Conservation (phyloP, 345 rosid genomes). For the Trapa incisa region DNA sequence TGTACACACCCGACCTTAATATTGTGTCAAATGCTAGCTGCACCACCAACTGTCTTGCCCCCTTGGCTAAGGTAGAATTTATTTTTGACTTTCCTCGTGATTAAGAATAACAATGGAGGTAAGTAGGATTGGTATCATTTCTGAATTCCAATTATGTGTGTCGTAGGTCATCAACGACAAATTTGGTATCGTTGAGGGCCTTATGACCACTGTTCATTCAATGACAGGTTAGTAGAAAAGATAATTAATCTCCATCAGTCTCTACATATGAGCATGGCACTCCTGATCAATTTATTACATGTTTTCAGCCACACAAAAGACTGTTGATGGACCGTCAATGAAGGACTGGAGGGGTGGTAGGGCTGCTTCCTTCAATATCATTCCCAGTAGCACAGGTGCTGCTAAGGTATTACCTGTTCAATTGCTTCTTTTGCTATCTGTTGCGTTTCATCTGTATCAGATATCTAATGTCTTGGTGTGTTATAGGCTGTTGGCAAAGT, state of each 20-base stretch:
- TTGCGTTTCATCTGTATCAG: not conserved
- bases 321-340: slow-evolving; percentile 72
- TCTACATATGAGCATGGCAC: not conserved
- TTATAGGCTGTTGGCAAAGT: slow-evolving; percentile 59
- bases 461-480: not conserved
- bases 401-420: slow-evolving; percentile 34
- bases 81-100: no score
- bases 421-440: not conserved
- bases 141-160: not conserved
- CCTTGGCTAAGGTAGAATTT: slow-evolving; percentile 44
- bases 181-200: slow-evolving; percentile 65
- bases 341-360: slow-evolving; percentile 80
- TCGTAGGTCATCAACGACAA: slow-evolving; percentile 44
- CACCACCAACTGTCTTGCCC: slow-evolving; percentile 76
- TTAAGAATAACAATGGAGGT: not conserved
- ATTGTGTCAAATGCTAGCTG: slow-evolving; percentile 63
- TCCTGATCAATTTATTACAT: not conserved
- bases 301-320: slow-evolving; percentile 48
- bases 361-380: slow-evolving; percentile 64
- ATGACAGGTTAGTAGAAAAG: slow-evolving; percentile 32
- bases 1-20: slow-evolving; percentile 32
- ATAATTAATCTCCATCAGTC: not conserved
- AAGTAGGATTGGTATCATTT: not conserved
- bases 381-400: slow-evolving; percentile 73
- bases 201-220: slow-evolving; percentile 68